Evolutionary conservation across 2,329 filamentous ascomycete species (phyloP), one percentile per base, ranked within the genome.

Genomic region (Trichophyton verrucosum): DNA sequence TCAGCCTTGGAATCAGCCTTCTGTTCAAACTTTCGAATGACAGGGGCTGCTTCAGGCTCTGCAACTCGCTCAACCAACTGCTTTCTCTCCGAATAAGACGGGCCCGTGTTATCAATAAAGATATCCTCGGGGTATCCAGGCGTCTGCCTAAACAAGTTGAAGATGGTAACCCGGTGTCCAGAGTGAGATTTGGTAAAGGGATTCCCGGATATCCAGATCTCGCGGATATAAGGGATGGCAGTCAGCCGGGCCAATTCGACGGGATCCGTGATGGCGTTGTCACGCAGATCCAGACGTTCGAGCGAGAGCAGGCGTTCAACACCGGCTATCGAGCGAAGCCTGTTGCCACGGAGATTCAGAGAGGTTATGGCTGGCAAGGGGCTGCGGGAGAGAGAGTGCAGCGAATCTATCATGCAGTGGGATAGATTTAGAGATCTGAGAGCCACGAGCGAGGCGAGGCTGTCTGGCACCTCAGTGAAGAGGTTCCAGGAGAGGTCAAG

Each of bases 341-440:
- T 85, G 72, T 99, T 99, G 57, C 85, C 89, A 61, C 92, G 86
- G 60, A 99, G 82, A 69, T 97, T 97, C 61, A 99, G 79, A 1
- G 91, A 91, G 1, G 89, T 95, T 64, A 99, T 96, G 20, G 94
- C 92, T 30, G 94, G 92, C 3, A 99, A 80, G 11, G 94, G 90
- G 68, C 87, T 94, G 64, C 88, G 85, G 1, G 86, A 86, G 47
- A 99, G 79, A 1, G 92, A 96, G 68, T 95, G 88, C 61, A 99
- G 80, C 15, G 91, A 94, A 67, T 92, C 89, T 64, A 99, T 97
- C 91, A 97, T 96, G 80, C 92, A 97, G 69, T 95, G 88, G 3
- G 92, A 95, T 27, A 99, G 80, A 69, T 99, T 97, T 60, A 99
- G 78, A 24, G 94, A 91, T 65, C 91, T 86, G n/a, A 99, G 81